Percentiles rank a stretch among this genome's conserved stretches.
Conservation (phyloP, 108 stramenopile genomes). For the Bacterosira constricta region DNA sequence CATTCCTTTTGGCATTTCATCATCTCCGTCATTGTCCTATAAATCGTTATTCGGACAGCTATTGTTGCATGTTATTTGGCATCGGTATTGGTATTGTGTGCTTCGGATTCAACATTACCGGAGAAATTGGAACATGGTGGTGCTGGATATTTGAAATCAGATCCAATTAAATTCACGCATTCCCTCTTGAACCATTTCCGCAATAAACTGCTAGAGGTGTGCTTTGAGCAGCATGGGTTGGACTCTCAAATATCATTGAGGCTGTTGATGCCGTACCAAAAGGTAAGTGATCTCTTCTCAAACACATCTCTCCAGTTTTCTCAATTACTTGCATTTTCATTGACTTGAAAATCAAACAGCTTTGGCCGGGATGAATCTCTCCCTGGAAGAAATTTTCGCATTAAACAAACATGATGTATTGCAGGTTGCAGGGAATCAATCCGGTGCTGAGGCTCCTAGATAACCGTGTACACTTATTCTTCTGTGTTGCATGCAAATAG, state of each 20-base stretch:
- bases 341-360: neutral
- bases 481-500: constrained; percentile 43
- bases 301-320: neutral
- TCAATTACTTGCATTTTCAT: neutral
- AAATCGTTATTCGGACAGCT: no score
- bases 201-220: constrained; percentile 17
- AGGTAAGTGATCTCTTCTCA: neutral
- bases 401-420: constrained; percentile 21
- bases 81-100: no score
- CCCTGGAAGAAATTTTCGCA: neutral
- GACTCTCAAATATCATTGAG: constrained; percentile 33
- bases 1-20: no score
- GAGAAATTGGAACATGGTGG: no score
- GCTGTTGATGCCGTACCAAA: constrained; percentile 41
- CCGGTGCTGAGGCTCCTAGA: constrained; percentile 64
- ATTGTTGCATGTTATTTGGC: no score
- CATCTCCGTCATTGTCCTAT: no score
- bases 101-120: no score
- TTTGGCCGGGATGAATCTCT: constrained; percentile 16
- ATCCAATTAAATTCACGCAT: no score
- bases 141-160: no score
- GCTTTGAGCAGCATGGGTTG: constrained; percentile 16
- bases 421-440: constrained; percentile 52
- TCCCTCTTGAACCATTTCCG: no score
- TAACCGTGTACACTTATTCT: constrained; percentile 45